Evolutionary conservation across 768 basidiomycete genomes (phyloP).

Genomic region (Boletus insuetus): DNA sequence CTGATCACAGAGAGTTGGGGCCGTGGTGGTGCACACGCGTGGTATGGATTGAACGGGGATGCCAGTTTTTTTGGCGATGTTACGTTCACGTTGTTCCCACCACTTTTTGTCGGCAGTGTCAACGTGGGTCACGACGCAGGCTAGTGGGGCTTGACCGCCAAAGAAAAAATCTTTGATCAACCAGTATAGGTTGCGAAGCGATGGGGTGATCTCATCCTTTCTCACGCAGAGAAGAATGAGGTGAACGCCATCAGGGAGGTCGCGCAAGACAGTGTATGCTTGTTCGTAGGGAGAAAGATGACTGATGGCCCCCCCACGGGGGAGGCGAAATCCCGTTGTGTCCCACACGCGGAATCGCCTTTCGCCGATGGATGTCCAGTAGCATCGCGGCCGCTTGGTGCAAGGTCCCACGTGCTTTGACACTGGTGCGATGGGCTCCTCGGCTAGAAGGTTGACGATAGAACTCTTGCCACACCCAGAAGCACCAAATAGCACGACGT

Average conservation of each 20-base stretch:
- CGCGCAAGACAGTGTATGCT: constrained; percentile 25
- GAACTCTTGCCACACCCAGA: constrained; percentile 21
- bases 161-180: constrained; percentile 36
- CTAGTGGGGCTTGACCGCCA: constrained; percentile 29
- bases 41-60: neutral
- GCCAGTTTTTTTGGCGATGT: constrained; percentile 1
- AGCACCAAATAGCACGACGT: constrained; percentile 17
- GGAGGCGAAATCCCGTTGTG: constrained; percentile 23
- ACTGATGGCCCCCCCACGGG: neutral
- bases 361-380: neutral
- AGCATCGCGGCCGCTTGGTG: constrained; percentile 24
- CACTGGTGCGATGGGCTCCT: constrained; percentile 17
- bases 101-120: constrained; percentile 28
- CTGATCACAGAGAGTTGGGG: neutral
- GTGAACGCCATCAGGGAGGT: constrained; percentile 29
- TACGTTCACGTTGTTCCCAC: constrained; percentile 31
- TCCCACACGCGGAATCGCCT: constrained; percentile 22
- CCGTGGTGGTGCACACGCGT: neutral
- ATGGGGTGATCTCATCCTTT: constrained; percentile 27
- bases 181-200: constrained; percentile 29
- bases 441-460: constrained; percentile 18
- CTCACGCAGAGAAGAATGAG: constrained; percentile 36
- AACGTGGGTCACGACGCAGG: constrained; percentile 34
- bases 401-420: constrained; percentile 27
- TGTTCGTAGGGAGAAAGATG: constrained; percentile 14